A percentile compares a stretch with the other conserved stretches of the same genome.
phyloP scores from a whole-genome alignment of 192 early-diverging fungal species.

The Entomortierella chlamydospora region DNA sequence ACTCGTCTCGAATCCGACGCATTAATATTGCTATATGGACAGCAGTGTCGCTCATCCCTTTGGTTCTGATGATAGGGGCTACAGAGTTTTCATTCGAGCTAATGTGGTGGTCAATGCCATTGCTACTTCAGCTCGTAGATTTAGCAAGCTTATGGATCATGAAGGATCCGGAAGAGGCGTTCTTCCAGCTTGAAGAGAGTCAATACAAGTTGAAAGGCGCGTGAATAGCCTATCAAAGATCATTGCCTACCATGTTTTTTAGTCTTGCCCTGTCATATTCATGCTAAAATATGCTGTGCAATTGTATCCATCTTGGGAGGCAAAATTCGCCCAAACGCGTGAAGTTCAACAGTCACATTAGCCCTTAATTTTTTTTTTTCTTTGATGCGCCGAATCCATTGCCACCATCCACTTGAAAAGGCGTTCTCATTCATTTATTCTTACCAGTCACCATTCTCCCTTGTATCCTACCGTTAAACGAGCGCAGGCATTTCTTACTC shows the following conservation, averaged over 20 bases:
- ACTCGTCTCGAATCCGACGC: slow-evolving; percentile 12
- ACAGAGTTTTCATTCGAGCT: slow-evolving; percentile 43
- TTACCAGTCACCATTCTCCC: too few relatives aligned
- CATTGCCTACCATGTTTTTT: too few relatives aligned
- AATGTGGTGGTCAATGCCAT: slow-evolving; percentile 53
- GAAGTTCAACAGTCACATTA: too few relatives aligned
- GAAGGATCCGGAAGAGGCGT: slow-evolving; percentile 40
- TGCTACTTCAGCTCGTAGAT: slow-evolving; percentile 45
- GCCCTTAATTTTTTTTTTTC: too few relatives aligned
- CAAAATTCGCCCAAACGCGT: too few relatives aligned
- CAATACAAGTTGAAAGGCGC: slow-evolving; percentile 50
- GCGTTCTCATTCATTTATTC: too few relatives aligned
- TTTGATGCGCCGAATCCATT: too few relatives aligned
- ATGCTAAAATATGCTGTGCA: background rate
- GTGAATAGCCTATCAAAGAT: background rate
- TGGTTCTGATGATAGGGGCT: slow-evolving; percentile 20
- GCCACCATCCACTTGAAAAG: too few relatives aligned
- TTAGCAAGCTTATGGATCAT: slow-evolving; percentile 46
- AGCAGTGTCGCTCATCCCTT: slow-evolving; percentile 17
- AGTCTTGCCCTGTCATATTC: background rate
- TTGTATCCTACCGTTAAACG: too few relatives aligned
- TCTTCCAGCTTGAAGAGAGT: slow-evolving; percentile 33
- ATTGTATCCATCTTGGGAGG: too few relatives aligned
- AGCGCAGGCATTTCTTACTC: too few relatives aligned
- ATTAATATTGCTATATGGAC: slow-evolving; percentile 27